phyloP scores from a whole-genome alignment of 2,329 filamentous ascomycete species.

The Cadophora malorum region DNA sequence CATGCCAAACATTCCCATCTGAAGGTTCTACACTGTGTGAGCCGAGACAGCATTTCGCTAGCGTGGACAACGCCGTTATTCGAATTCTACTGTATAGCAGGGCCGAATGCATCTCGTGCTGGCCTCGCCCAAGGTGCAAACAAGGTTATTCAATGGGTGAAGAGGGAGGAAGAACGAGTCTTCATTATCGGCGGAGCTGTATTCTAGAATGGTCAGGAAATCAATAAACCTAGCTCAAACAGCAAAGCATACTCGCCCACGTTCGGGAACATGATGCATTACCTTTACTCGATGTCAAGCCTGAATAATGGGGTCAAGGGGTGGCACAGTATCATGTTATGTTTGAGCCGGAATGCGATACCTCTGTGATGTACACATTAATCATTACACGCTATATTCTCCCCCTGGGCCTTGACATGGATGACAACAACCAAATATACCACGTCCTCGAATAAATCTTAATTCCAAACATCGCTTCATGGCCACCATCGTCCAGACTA shows the following conservation, averaged over 20 bases:
- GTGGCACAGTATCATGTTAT: background rate
- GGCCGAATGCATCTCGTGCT: slow-evolving; percentile 68
- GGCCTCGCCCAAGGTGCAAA: slow-evolving; percentile 86
- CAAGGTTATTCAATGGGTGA: slow-evolving; percentile 88
- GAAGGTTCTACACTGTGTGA: slow-evolving; percentile 83
- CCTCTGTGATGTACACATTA: background rate
- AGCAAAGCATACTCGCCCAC: background rate
- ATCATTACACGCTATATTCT: too few species aligned
- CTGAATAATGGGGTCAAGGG: background rate
- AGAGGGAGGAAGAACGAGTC: slow-evolving; percentile 87
- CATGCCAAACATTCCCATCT: slow-evolving; percentile 84
- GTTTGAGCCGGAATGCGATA: background rate
- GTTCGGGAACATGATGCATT: background rate
- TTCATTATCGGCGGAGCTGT: slow-evolving; percentile 99
- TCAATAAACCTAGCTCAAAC: background rate
- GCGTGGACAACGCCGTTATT: slow-evolving; percentile 93
- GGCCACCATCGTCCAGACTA: background rate
- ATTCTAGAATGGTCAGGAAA: slow-evolving; percentile 49
- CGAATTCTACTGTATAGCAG: slow-evolving; percentile 94
- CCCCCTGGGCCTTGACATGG: background rate
- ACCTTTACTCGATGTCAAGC: background rate
- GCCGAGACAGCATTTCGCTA: slow-evolving; percentile 77
- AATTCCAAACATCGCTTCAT: background rate
- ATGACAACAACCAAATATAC: background rate
- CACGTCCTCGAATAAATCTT: background rate